A percentile compares a stretch with the other conserved stretches of the same genome.
phyloP scores from a whole-genome alignment of 768 basidiomycete genomes.

The Agaricus blazei region DNA sequence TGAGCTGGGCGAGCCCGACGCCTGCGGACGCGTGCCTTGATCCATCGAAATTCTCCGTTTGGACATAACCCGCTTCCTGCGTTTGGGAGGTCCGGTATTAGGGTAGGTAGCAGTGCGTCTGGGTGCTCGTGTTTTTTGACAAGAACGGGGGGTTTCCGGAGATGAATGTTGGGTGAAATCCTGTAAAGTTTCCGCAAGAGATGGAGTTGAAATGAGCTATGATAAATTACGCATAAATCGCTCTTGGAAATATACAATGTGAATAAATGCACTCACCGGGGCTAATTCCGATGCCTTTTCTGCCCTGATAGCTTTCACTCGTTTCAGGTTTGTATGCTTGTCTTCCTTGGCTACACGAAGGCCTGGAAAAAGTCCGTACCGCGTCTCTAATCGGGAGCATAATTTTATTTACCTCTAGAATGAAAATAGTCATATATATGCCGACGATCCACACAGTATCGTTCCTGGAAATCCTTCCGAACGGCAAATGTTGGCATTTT shows the following conservation, averaged over 20 bases:
- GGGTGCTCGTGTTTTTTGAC: neutral
- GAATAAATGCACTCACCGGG: neutral
- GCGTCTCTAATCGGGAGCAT: neutral
- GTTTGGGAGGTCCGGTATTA: neutral
- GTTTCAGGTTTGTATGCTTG: constrained; percentile 48
- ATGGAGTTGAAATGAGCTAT: neutral
- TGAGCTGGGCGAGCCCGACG: neutral
- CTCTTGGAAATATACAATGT: neutral
- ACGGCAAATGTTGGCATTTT: constrained; percentile 75
- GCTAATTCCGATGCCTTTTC: constrained; percentile 7
- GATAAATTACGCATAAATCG: neutral
- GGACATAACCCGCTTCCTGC: neutral
- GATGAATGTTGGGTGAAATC: neutral
- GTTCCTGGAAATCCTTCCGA: constrained; percentile 66
- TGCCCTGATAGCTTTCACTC: constrained; percentile 35
- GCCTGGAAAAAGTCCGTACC: constrained; percentile 22
- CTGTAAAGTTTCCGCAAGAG: neutral
- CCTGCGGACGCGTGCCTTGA: neutral
- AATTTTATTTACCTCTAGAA: constrained; percentile 33
- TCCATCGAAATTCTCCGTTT: neutral
- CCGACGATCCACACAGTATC: constrained; percentile 64
- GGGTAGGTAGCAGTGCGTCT: constrained; percentile 15
- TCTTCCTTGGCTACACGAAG: constrained; percentile 63
- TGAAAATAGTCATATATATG: constrained; percentile 82
- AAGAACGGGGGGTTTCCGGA: neutral